These are phyloP conservation scores for Saccharomyces hybrid DNA, from an alignment of 1,139 yeast species.

Conservation along the genomic window DNA sequence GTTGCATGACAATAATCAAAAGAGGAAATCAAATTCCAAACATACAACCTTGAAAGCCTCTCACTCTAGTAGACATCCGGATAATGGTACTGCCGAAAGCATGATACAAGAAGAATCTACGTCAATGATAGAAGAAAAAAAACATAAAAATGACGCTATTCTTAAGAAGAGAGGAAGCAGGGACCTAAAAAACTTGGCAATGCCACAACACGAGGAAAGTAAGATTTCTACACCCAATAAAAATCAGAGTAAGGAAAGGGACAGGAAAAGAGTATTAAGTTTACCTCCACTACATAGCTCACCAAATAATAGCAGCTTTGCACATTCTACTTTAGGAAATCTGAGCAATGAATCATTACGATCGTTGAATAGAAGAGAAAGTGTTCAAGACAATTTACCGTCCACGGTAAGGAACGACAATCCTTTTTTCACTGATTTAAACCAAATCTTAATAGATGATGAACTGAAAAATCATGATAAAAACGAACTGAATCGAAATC, in stretches of 20 bases:
- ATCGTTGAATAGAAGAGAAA: conserved; percentile 14
- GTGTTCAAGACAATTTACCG: conserved; percentile 30
- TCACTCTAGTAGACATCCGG: background rate
- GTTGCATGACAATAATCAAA: conserved; percentile 3
- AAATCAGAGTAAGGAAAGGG: background rate
- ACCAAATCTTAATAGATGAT: conserved; percentile 16
- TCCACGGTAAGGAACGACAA: conserved; percentile 33
- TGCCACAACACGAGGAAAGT: background rate
- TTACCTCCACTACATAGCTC: conserved; percentile 1
- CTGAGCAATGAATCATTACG: background rate
- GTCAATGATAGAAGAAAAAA: background rate
- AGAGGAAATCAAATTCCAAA: conserved; percentile 4
- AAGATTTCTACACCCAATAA: background rate
- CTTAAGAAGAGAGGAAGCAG: background rate
- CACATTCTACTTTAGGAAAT: background rate
- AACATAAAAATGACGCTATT: background rate
- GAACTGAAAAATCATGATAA: conserved; percentile 6
- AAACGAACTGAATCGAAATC: conserved; percentile 4
- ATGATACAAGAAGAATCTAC: no score
- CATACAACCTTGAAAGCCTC: background rate
- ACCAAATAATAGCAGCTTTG: conserved; percentile 10
- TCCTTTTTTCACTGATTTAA: conserved; percentile 22
- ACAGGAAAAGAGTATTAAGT: background rate
- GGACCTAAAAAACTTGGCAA: background rate
- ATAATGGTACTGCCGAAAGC: no score